Conservation (phyloP, 345 rosid genomes). For the Raphanus sativus region DNA sequence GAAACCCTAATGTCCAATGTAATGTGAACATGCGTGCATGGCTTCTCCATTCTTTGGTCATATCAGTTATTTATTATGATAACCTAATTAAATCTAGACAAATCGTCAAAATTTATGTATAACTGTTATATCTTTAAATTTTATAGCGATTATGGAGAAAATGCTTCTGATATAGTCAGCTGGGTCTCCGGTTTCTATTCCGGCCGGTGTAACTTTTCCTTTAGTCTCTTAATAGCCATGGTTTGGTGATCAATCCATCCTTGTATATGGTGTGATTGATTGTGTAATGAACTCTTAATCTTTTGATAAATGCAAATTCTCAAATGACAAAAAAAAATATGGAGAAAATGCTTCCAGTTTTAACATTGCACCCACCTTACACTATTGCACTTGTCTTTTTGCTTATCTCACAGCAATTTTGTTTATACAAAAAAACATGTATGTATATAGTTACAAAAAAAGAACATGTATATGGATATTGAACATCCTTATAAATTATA, state of each 20-base stretch:
- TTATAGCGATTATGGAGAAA: background rate
- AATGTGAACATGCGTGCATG: slow-evolving; percentile 42
- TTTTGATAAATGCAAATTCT: too few relatives aligned
- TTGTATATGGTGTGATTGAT: too few relatives aligned
- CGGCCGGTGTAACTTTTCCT: too few relatives aligned
- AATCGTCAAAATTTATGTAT: background rate
- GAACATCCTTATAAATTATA: background rate
- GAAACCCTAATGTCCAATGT: slow-evolving; percentile 42
- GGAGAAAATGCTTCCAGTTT: background rate
- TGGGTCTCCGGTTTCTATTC: too few relatives aligned
- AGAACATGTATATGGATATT: background rate
- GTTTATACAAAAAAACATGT: background rate
- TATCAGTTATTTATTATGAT: background rate
- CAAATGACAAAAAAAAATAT: too few relatives aligned
- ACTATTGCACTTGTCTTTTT: slow-evolving; percentile 15
- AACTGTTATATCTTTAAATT: background rate
- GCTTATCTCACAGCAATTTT: slow-evolving; percentile 3
- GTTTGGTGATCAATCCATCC: too few relatives aligned
- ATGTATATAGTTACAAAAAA: too few relatives aligned
- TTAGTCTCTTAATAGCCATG: too few relatives aligned
- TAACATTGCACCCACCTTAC: background rate
- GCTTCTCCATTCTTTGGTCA: slow-evolving; percentile 10
- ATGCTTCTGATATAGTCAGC: background rate
- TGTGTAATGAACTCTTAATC: too few relatives aligned
- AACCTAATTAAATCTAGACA: background rate